Conservation (phyloP, 2,329 filamentous ascomycete species). For the Colletotrichum sansevieriae region DNA sequence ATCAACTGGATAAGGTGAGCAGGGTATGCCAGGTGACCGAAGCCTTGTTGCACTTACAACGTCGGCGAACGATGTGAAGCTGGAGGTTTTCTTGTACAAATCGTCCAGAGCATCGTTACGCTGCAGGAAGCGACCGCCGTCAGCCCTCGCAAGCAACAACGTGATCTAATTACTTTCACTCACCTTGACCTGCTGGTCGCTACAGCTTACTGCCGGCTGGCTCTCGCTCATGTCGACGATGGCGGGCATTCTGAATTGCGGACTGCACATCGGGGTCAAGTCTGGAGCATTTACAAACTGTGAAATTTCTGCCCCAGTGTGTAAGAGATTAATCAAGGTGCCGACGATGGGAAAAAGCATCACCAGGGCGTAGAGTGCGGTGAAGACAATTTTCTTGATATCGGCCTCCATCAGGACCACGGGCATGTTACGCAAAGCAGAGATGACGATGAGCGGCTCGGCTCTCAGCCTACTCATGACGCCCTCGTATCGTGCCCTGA, state of each 20-base stretch:
- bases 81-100: slow-evolving; percentile 48
- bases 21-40: slow-evolving; percentile 15
- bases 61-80: slow-evolving; percentile 52
- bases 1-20: slow-evolving; percentile 46
- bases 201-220: slow-evolving; percentile 47
- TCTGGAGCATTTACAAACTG: slow-evolving; percentile 28
- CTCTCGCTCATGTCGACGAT: slow-evolving; percentile 41
- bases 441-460: slow-evolving; percentile 51
- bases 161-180: background rate
- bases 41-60: slow-evolving; percentile 46
- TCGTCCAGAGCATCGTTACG: slow-evolving; percentile 50
- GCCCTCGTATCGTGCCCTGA: slow-evolving; percentile 49
- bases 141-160: background rate
- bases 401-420: slow-evolving; percentile 54
- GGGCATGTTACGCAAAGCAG: slow-evolving; percentile 48
- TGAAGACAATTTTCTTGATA: slow-evolving; percentile 54
- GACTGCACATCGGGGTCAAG: slow-evolving; percentile 36
- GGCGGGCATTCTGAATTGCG: slow-evolving; percentile 2
- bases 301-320: slow-evolving; percentile 44
- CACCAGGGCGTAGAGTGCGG: slow-evolving; percentile 51
- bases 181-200: slow-evolving; percentile 49
- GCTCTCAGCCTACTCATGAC: slow-evolving; percentile 51
- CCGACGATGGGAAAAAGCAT: slow-evolving; percentile 51
- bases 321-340: slow-evolving; percentile 48
- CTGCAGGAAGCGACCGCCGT: slow-evolving; percentile 35